Evolutionary conservation across 768 basidiomycete genomes (phyloP).

Genomic region (Tulasnella sp.): DNA sequence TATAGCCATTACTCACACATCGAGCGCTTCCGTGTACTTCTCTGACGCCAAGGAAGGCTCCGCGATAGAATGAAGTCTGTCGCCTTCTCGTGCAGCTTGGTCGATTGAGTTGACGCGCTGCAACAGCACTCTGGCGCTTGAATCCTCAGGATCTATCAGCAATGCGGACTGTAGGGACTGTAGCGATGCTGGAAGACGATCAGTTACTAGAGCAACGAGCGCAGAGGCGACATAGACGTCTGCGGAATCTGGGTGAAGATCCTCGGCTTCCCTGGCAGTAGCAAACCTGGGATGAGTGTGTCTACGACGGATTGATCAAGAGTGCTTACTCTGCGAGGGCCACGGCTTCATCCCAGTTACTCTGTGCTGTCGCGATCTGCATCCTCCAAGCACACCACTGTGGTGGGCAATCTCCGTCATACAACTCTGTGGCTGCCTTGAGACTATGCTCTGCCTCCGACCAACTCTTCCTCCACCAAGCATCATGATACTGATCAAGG

Average conservation of each 20-base stretch:
- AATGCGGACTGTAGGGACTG: no score
- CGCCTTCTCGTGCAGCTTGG: conserved; percentile 74
- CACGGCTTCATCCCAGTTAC: no score
- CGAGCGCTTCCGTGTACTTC: conserved; percentile 35
- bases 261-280: conserved; percentile 54
- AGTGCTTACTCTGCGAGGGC: no score
- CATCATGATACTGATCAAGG: no score
- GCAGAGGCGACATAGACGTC: conserved; percentile 72
- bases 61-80: conserved; percentile 56
- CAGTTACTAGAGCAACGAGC: conserved; percentile 62
- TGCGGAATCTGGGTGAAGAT: conserved; percentile 60
- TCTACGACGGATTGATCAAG: no score
- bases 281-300: background rate
- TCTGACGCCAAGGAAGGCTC: conserved; percentile 43
- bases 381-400: no score
- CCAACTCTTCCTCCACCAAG: no score
- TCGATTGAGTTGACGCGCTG: conserved; percentile 48
- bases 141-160: conserved; percentile 29
- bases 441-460: no score
- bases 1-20: no score
- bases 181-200: conserved; percentile 36
- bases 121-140: conserved; percentile 34
- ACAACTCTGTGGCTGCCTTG: no score
- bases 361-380: no score
- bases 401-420: no score